These are phyloP conservation scores for Maudiozyma turicensis DNA, from an alignment of 805 yeast species.

Conservation along the genomic window DNA sequence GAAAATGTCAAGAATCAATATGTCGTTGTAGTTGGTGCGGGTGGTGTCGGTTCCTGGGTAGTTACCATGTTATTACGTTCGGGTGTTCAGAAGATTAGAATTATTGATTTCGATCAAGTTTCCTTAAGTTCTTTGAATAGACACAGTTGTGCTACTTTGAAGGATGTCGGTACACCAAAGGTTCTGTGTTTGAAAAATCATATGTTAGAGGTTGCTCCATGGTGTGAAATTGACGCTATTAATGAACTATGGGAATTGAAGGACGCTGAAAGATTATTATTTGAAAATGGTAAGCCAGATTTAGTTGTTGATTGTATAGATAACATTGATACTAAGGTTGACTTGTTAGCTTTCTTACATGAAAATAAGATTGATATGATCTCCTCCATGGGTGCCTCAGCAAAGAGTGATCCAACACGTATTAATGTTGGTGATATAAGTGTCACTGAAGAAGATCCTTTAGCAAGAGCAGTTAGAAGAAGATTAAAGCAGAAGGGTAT, in stretches of 20 bases:
- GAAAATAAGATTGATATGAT: conserved; percentile 54
- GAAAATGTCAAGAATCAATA: conserved; percentile 56
- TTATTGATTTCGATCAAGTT: conserved; percentile 95
- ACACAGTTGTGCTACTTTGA: conserved; percentile 86
- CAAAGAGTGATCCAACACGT: conserved; percentile 91
- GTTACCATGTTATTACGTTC: conserved; percentile 85
- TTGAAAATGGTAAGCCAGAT: conserved; percentile 50
- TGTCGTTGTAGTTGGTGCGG: conserved; percentile 83
- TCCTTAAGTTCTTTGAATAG: conserved; percentile 84
- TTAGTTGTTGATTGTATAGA: conserved; percentile 93
- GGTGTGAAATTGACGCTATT: conserved; percentile 73
- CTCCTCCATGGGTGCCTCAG: conserved; percentile 95
- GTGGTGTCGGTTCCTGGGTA: conserved; percentile 98
- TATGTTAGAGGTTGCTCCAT: conserved; percentile 75
- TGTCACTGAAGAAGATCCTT: conserved; percentile 86
- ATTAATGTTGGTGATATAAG: conserved; percentile 83
- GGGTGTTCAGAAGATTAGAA: conserved; percentile 69
- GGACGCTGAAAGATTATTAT: conserved; percentile 47
- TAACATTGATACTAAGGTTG: conserved; percentile 94
- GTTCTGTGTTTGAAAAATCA: conserved; percentile 71
- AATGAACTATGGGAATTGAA: conserved; percentile 70
- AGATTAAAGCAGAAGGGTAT: conserved; percentile 76
- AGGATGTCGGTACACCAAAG: conserved; percentile 88
- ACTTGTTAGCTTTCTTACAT: conserved; percentile 65
- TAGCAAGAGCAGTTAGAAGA: conserved; percentile 79